Conservation (phyloP, 371 early-diverging fungal genomes). For the Batkoa obscura region DNA sequence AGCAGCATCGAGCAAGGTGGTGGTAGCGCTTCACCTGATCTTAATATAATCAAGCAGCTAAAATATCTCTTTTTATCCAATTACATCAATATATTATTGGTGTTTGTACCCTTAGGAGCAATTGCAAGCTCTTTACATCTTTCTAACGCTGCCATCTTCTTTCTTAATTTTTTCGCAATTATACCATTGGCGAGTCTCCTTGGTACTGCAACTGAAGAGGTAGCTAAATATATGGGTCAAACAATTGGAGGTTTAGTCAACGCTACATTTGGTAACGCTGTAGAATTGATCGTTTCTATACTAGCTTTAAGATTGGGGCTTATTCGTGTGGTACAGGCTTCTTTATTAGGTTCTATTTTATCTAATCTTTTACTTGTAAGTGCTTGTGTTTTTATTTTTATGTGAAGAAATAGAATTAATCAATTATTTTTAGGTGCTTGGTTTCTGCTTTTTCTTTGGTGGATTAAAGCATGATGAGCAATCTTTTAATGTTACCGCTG, state of each 20-base stretch:
- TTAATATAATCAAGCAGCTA: too few species aligned
- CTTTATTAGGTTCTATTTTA: constrained; percentile 72
- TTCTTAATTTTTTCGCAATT: constrained; percentile 75
- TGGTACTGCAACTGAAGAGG: constrained; percentile 32
- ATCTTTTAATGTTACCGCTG: constrained; percentile 51
- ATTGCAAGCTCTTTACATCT: constrained; percentile 36
- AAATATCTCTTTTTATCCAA: too few species aligned
- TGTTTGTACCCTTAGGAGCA: constrained; percentile 22
- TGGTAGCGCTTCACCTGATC: too few species aligned
- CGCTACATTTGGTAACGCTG: constrained; percentile 70
- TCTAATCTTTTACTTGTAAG: constrained; percentile 57
- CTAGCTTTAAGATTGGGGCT: constrained; percentile 54
- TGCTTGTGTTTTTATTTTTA: too few species aligned
- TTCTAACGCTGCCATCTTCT: constrained; percentile 40
- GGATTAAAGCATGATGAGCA: constrained; percentile 47
- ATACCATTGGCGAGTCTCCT: constrained; percentile 62
- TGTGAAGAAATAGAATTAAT: not conserved
- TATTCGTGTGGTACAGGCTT: constrained; percentile 63
- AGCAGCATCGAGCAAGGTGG: too few species aligned
- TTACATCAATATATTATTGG: not conserved
- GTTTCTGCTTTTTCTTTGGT: constrained; percentile 63
- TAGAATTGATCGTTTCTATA: constrained; percentile 62
- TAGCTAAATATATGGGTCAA: constrained; percentile 25
- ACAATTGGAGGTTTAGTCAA: constrained; percentile 80
- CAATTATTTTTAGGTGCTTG: constrained; percentile 18